phyloP scores from a whole-genome alignment of 345 rosid species.

The Moricandia moricandioides region DNA sequence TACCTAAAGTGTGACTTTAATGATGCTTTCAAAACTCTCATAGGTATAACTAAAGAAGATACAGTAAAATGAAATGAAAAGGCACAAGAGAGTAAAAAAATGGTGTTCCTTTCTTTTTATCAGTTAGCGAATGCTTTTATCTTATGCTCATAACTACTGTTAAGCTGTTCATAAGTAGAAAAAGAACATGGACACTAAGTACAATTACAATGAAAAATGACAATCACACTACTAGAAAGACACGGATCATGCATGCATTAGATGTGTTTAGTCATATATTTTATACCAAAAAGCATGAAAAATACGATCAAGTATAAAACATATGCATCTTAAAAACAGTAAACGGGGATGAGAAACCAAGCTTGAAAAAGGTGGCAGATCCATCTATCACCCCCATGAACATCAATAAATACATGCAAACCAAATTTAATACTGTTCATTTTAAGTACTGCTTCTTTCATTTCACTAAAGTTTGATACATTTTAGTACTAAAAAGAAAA shows the following conservation, averaged over 20 bases:
- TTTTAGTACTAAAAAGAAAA: neutral
- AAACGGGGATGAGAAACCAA: neutral
- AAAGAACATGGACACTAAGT: neutral
- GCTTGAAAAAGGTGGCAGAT: neutral
- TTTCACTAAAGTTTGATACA: neutral
- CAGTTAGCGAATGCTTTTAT: neutral
- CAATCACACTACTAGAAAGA: neutral
- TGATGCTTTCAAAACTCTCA: neutral
- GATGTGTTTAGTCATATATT: neutral
- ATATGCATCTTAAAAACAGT: neutral
- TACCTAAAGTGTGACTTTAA: too few relatives aligned
- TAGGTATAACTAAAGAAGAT: neutral
- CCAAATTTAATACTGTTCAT: neutral
- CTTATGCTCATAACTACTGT: too few relatives aligned
- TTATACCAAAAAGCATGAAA: neutral
- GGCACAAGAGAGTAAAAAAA: neutral
- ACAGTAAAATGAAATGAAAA: neutral
- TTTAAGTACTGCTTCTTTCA: neutral
- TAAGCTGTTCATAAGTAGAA: neutral
- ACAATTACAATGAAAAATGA: neutral
- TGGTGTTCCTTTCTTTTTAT: neutral
- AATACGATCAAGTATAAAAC: neutral
- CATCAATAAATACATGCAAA: neutral
- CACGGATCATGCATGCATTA: neutral
- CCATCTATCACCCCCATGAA: neutral